A percentile compares a stretch with the other conserved stretches of the same genome.
Evolutionary conservation across 257 asterid genomes (phyloP).

Genomic region (Solanum chmielewskii): DNA sequence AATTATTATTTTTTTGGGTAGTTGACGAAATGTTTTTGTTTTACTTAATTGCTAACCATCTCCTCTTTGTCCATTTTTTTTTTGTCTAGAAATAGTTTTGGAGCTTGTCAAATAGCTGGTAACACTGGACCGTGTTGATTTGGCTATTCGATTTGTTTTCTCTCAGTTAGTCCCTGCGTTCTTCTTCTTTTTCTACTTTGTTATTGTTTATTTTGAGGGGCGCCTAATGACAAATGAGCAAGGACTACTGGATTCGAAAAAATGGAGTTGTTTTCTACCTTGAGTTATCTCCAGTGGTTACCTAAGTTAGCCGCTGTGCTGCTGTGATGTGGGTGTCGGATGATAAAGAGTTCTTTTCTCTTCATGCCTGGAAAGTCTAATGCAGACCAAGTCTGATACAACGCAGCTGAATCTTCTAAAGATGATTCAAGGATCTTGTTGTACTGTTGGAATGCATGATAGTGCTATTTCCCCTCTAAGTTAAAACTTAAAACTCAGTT

Average conservation of each 20-base stretch:
- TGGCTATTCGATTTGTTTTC: background rate
- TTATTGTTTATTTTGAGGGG: background rate
- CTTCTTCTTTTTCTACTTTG: background rate
- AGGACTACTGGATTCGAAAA: background rate
- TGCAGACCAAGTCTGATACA: background rate
- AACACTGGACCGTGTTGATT: background rate
- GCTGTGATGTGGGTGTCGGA: background rate
- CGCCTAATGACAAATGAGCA: too few species aligned
- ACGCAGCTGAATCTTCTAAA: background rate
- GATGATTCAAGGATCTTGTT: background rate
- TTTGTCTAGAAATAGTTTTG: background rate
- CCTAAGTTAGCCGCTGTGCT: background rate
- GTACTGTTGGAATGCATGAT: background rate
- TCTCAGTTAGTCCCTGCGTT: too few species aligned
- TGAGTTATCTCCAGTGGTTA: background rate
- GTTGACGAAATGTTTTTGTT: background rate
- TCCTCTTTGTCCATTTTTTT: background rate
- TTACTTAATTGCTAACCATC: background rate
- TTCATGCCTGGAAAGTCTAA: background rate
- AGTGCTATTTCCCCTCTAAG: background rate
- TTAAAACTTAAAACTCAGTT: background rate
- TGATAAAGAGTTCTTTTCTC: background rate
- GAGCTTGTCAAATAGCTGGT: background rate
- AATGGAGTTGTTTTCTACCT: background rate
- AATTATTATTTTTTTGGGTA: background rate